Evolutionary conservation across 2,329 filamentous ascomycete genomes (phyloP).

Genomic region (Diaporthe destruens): DNA sequence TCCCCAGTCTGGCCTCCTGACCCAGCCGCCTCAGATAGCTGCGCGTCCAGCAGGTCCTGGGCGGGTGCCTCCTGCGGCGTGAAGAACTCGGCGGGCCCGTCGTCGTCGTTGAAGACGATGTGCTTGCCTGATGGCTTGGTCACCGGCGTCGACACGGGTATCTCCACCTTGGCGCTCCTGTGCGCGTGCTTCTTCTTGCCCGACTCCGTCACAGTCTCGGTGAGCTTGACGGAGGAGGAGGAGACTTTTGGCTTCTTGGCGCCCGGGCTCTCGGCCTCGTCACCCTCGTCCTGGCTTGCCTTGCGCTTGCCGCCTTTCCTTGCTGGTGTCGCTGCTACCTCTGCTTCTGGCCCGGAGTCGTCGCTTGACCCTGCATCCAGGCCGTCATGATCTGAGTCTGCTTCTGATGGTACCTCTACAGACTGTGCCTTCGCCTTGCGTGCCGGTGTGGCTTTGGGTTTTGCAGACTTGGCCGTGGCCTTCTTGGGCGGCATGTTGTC

Average conservation of each 20-base stretch:
- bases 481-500: conserved; percentile 34
- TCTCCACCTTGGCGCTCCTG: conserved; percentile 42
- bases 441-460: conserved; percentile 24
- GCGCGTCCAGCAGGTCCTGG: conserved; percentile 44
- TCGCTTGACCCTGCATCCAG: conserved; percentile 19
- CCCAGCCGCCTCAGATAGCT: conserved; percentile 38
- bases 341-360: conserved; percentile 16
- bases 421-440: conserved; percentile 32
- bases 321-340: conserved; percentile 25
- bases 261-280: conserved; percentile 4
- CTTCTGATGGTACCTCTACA: conserved; percentile 8
- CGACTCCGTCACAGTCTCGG: conserved; percentile 36
- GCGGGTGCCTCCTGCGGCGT: conserved; percentile 48
- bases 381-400: conserved; percentile 13
- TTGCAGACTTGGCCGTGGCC: conserved; percentile 27
- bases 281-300: conserved; percentile 12
- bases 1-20: conserved; percentile 41
- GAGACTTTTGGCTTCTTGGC: conserved; percentile 44
- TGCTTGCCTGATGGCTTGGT: conserved; percentile 44
- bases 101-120: conserved; percentile 49
- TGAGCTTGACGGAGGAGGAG: conserved; percentile 43
- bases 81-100: conserved; percentile 47
- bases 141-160: conserved; percentile 43
- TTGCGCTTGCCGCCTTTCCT: conserved; percentile 37
- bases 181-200: conserved; percentile 41